A percentile compares a stretch with the other conserved stretches of the same genome.
phyloP scores from a whole-genome alignment of 2,329 filamentous ascomycete genomes.

The Stagonosporopsis vannaccii region DNA sequence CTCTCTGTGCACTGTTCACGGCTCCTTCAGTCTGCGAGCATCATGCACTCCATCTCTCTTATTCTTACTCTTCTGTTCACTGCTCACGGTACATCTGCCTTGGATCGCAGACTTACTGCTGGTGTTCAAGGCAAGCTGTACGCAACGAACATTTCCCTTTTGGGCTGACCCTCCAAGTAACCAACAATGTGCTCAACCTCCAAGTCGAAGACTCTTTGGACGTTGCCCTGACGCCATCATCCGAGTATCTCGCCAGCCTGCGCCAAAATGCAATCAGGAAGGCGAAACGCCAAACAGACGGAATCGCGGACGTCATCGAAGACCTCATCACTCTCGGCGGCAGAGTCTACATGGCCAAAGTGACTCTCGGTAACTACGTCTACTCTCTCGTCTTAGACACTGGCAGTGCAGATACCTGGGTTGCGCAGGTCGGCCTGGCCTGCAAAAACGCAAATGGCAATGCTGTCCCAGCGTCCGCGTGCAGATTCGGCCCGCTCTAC shows the following conservation, averaged over 20 bases:
- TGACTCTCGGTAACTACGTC: constrained; percentile 24
- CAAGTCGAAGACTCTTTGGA: constrained; percentile 4
- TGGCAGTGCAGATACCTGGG: constrained; percentile 39
- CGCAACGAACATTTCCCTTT: too few relatives aligned
- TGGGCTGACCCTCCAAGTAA: constrained; percentile 1
- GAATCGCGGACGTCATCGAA: constrained; percentile 22
- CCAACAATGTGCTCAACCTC: constrained; percentile 10
- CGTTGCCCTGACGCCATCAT: constrained; percentile 2
- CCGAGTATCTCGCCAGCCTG: constrained; percentile 11
- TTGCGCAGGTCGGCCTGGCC: constrained; percentile 24
- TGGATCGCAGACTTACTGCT: constrained; percentile 4
- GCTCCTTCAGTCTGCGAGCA: neutral
- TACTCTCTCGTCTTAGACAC: constrained; percentile 41
- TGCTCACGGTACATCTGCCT: neutral
- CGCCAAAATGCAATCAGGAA: constrained; percentile 9
- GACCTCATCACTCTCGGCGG: constrained; percentile 34
- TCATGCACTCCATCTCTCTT: constrained; percentile 6
- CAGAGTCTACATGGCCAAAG: constrained; percentile 40
- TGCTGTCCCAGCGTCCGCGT: constrained; percentile 10
- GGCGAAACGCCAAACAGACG: constrained; percentile 14
- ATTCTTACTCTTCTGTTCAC: neutral
- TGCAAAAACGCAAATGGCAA: constrained; percentile 18
- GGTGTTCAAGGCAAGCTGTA: neutral
- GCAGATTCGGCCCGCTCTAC: constrained; percentile 31
- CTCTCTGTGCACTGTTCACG: neutral